These are phyloP conservation scores for Escallonia rubra DNA, from an alignment of 129 eudicot species.

Conservation along the genomic window DNA sequence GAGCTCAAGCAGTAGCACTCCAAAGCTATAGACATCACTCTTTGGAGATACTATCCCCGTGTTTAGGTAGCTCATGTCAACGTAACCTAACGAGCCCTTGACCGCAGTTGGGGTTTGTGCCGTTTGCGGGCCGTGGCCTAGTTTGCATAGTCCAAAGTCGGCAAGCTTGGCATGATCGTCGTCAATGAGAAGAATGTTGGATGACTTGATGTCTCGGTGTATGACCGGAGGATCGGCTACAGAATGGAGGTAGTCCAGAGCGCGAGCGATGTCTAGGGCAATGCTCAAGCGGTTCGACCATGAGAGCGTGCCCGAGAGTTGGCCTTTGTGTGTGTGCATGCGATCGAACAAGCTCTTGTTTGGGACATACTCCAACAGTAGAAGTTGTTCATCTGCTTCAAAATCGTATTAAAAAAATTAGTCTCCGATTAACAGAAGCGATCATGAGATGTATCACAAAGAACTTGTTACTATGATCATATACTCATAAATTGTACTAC, in stretches of 20 bases:
- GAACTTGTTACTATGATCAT: too few relatives aligned
- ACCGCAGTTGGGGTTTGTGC: constrained; percentile 65
- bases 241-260: constrained; percentile 74
- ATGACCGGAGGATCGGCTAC: constrained; percentile 75
- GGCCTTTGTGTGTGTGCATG: constrained; percentile 58
- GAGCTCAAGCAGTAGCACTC: constrained; percentile 64
- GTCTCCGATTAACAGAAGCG: too few relatives aligned
- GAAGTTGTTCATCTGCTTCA: constrained; percentile 65
- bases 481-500: too few relatives aligned
- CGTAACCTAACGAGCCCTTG: constrained; percentile 76
- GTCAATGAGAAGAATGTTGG: constrained; percentile 58
- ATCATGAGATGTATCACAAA: too few relatives aligned
- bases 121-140: constrained; percentile 51
- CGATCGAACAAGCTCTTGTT: constrained; percentile 71
- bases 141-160: constrained; percentile 72
- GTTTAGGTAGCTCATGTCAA: constrained; percentile 58
- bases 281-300: constrained; percentile 78
- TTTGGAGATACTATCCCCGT: constrained; percentile 69
- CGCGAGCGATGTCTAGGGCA: constrained; percentile 67
- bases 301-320: constrained; percentile 39
- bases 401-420: too few relatives aligned
- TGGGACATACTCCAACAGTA: constrained; percentile 63
- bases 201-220: constrained; percentile 72
- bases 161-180: constrained; percentile 72
- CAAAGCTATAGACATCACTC: constrained; percentile 77